Evolutionary conservation across 495 filamentous ascomycete genomes (phyloP).

Genomic region (Podospora didyma): DNA sequence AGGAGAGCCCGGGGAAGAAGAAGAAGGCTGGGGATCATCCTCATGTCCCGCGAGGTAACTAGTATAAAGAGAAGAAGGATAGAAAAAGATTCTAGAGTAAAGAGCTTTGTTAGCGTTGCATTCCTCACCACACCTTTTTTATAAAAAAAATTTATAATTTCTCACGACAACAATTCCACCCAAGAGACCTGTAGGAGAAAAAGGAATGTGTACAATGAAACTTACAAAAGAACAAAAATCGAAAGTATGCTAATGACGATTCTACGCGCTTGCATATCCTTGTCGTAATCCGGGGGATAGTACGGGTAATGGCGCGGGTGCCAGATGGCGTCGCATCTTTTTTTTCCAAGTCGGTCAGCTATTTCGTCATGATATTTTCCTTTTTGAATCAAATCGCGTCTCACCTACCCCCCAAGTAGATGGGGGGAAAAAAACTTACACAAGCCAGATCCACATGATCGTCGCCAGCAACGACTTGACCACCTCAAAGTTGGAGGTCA

Average conservation of each 20-base stretch:
- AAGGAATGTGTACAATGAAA: too few relatives aligned
- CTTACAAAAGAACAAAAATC: not conserved
- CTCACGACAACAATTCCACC: too few relatives aligned
- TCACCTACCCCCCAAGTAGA: too few relatives aligned
- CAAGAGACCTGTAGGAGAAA: too few relatives aligned
- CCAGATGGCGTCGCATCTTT: not conserved
- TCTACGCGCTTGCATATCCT: not conserved
- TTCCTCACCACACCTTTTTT: too few relatives aligned
- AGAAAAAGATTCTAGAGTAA: not conserved
- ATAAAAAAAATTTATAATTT: too few relatives aligned
- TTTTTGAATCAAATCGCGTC: too few relatives aligned
- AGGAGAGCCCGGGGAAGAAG: not conserved
- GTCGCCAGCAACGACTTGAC: not conserved
- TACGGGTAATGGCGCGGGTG: not conserved
- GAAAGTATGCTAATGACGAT: not conserved
- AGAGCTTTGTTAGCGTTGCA: too few relatives aligned
- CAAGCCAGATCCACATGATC: not conserved
- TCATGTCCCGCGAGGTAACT: not conserved
- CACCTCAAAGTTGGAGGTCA: not conserved
- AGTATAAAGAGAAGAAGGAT: not conserved
- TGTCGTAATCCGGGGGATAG: not conserved
- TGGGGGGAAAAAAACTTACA: not conserved
- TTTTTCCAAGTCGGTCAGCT: too few relatives aligned
- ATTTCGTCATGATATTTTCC: too few relatives aligned
- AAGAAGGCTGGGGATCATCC: too few relatives aligned